These are phyloP conservation scores for Talaromyces ruber DNA, from an alignment of 495 filamentous ascomycete species.

Conservation along the genomic window DNA sequence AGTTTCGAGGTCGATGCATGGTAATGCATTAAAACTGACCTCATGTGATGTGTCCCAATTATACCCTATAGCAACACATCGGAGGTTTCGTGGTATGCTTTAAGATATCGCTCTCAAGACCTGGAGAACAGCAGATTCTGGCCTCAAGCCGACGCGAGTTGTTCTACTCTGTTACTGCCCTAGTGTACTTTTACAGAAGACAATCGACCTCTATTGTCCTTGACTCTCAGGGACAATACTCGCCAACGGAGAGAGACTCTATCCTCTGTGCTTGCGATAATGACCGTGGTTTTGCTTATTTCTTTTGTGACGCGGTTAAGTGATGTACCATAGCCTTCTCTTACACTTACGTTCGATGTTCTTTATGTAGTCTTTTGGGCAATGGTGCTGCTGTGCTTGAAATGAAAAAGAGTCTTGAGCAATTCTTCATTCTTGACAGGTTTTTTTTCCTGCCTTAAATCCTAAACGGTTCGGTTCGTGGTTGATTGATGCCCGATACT, in stretches of 20 bases:
- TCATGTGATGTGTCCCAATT: not conserved
- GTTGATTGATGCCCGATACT: not conserved
- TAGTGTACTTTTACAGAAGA: not conserved
- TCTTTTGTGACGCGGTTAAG: not conserved
- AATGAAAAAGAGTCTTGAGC: not conserved
- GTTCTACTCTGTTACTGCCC: not conserved
- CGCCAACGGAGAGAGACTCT: not conserved
- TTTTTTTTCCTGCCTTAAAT: too few species aligned
- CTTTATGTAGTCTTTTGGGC: not conserved
- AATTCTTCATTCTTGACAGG: not conserved
- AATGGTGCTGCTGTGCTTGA: not conserved
- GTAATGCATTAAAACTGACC: conserved; percentile 30
- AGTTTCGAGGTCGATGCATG: conserved; percentile 72
- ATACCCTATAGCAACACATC: not conserved
- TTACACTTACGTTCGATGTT: not conserved
- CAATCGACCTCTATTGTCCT: not conserved
- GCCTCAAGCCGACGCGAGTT: not conserved
- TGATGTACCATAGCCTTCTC: not conserved
- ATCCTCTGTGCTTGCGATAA: not conserved
- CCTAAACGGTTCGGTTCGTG: not conserved
- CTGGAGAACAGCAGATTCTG: not conserved
- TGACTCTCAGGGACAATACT: not conserved
- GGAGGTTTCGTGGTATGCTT: not conserved
- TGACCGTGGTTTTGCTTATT: not conserved
- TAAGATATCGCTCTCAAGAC: not conserved